Evolutionary conservation across 2,329 filamentous ascomycete genomes (phyloP).

Genomic region (Aureobasidium subglaciale): DNA sequence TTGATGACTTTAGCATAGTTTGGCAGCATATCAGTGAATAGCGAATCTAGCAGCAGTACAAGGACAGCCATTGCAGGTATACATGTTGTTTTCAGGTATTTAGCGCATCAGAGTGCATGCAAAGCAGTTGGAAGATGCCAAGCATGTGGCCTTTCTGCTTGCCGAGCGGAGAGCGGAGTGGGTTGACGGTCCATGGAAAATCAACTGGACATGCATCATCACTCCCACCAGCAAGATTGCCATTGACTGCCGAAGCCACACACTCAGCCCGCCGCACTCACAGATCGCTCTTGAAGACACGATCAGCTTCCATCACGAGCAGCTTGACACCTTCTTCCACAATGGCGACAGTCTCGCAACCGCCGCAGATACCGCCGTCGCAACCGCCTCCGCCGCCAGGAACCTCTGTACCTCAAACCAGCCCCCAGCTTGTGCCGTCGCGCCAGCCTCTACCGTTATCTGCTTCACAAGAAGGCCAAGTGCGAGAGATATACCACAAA

Average conservation of each 20-base stretch:
- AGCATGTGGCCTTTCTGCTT: neutral
- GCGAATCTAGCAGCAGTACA: neutral
- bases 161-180: neutral
- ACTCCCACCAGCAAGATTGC: neutral
- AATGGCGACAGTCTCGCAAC: slow-evolving; percentile 13
- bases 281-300: too few species aligned
- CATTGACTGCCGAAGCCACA: neutral
- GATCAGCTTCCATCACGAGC: neutral
- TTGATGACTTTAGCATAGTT: neutral
- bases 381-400: slow-evolving; percentile 5
- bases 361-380: slow-evolving; percentile 6
- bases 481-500: slow-evolving; percentile 73
- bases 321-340: neutral
- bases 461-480: slow-evolving; percentile 71
- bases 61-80: neutral
- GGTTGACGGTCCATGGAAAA: slow-evolving; percentile 3
- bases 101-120: neutral
- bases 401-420: neutral
- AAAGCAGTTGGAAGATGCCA: neutral
- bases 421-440: slow-evolving; percentile 18
- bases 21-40: neutral
- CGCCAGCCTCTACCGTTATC: slow-evolving; percentile 79
- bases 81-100: neutral
- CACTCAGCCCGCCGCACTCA: too few species aligned
- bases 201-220: neutral